Conservation (phyloP, 2,329 filamentous ascomycete species). For the Acrocalymma vagum region DNA sequence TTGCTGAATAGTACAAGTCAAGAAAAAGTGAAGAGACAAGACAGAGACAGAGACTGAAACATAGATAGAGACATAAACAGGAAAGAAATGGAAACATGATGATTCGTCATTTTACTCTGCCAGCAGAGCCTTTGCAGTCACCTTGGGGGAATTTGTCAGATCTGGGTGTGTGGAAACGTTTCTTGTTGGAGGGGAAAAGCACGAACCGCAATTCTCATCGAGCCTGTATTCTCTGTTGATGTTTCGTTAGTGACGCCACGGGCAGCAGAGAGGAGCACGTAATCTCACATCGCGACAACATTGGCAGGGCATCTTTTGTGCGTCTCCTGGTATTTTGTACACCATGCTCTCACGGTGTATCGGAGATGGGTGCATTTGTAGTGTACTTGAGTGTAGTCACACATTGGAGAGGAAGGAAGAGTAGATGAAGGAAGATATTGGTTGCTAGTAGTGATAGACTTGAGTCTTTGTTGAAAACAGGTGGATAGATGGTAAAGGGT, state of each 20-base stretch:
- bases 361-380: slow-evolving; percentile 65
- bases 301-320: slow-evolving; percentile 65
- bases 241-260: slow-evolving; percentile 17
- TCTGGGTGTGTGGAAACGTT: neutral
- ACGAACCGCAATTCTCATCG: slow-evolving; percentile 57
- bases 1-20: slow-evolving; percentile 27
- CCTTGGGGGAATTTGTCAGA: slow-evolving; percentile 34
- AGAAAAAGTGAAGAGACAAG: slow-evolving; percentile 11
- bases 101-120: slow-evolving; percentile 21
- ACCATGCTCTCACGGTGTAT: slow-evolving; percentile 66
- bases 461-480: slow-evolving; percentile 8
- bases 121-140: slow-evolving; percentile 41
- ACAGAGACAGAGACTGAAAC: too few species aligned
- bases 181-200: slow-evolving; percentile 1
- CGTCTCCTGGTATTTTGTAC: slow-evolving; percentile 61
- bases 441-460: slow-evolving; percentile 10
- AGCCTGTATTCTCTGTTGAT: slow-evolving; percentile 55
- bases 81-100: slow-evolving; percentile 14
- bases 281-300: slow-evolving; percentile 59
- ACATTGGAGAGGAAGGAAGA: slow-evolving; percentile 52
- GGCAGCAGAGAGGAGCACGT: neutral
- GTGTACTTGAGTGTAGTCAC: slow-evolving; percentile 67
- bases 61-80: slow-evolving; percentile 20
- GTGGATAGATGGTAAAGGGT: slow-evolving; percentile 9
- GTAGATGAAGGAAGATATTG: slow-evolving; percentile 32